Evolutionary conservation across 139 green algal species (phyloP), one percentile per base, ranked within the genome.

Genomic region (Chlamydomonas sp.): DNA sequence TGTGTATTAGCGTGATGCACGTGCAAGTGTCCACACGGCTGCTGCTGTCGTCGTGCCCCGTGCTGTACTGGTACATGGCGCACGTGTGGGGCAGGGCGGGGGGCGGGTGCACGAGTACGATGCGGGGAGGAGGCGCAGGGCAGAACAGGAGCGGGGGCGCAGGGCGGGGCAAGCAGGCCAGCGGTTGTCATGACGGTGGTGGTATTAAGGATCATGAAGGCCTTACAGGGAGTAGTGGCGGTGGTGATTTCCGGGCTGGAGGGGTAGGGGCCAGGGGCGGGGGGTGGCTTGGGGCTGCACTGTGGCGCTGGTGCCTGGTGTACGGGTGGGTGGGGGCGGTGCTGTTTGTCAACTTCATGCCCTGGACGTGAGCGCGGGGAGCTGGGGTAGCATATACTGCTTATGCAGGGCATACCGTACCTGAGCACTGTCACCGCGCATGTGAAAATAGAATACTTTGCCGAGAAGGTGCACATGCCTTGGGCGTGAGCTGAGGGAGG

Each of bases 11-110:
- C 5, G 85, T 95, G 14, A 98, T 99, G 96, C 93, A 99, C 75
- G 95, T 99, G 16, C 96, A 99, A 86, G 92, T 97, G 14, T 75
- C 93, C 0, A 96, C 95, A 3, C 88, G 95, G 4, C 97, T 99
- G 79, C 85, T 87, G 83, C 62, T 99, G 67, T 97, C 96, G 0
- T 88, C 89, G 76, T 96, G 92, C 80, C 95, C 95, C 61, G 77
- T 93, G 12, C 63, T 97, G 58, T 97, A 97, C 77, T 98, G 96
- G 96, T 96, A 89, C 69, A 89, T 92, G n/a, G 95, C 94, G 0
- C 83, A 93, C 62, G 9, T 98, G 8, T 94, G 91, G 94, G 9
- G 67, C 9, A 16, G 67, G 3, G 60, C 17, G 3, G 60, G 14
- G 15, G 5, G 18, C 63, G 63, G 17, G 79, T 3, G 12, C 73